Evolutionary conservation across 768 basidiomycete genomes (phyloP).

Genomic region (Exidia glandulosa): DNA sequence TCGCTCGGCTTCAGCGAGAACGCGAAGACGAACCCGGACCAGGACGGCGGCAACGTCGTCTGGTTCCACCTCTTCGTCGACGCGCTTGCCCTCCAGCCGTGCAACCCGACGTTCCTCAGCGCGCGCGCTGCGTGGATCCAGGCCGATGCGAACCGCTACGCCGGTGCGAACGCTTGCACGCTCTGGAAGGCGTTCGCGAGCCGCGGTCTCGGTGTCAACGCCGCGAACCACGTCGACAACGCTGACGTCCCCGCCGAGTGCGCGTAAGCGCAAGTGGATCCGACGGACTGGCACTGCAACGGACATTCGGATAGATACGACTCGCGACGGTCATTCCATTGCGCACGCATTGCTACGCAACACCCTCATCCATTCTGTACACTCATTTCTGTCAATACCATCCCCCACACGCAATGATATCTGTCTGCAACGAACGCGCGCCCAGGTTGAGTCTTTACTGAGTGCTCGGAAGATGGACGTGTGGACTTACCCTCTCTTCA

Average conservation of each 20-base stretch:
- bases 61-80: constrained; percentile 31
- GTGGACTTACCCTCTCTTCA: no score
- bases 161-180: constrained; percentile 32
- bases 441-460: no score
- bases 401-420: no score
- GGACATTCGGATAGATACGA: no score
- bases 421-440: no score
- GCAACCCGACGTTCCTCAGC: constrained; percentile 35
- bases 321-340: no score
- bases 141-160: constrained; percentile 38
- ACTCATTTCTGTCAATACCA: no score
- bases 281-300: no score
- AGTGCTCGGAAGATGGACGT: no score
- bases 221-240: constrained; percentile 22
- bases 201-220: constrained; percentile 34
- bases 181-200: constrained; percentile 38
- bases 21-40: constrained; percentile 30
- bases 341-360: no score
- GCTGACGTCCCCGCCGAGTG: constrained; percentile 20
- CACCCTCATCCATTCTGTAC: no score
- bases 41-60: constrained; percentile 31
- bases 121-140: constrained; percentile 43
- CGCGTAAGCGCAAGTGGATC: not conserved
- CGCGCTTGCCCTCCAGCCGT: constrained; percentile 34
- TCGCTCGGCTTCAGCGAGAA: constrained; percentile 18